These are phyloP conservation scores for Trichoderma koningiopsis DNA, from an alignment of 2,329 filamentous ascomycete genomes.

Conservation along the genomic window DNA sequence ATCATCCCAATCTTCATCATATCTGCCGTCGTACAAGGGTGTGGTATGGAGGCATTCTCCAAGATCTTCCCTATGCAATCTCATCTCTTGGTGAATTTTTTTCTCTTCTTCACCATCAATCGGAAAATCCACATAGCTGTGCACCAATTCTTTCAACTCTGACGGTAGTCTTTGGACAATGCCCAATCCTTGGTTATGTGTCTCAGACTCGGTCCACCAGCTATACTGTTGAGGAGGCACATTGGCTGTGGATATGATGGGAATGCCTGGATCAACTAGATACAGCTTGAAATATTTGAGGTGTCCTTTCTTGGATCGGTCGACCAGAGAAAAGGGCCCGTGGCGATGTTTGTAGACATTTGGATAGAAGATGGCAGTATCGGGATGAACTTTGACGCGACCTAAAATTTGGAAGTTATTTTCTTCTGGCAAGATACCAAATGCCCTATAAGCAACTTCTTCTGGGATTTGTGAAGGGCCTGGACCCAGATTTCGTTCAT, in stretches of 20 bases:
- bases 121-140: conserved; percentile 31
- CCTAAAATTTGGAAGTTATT: background rate
- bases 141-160: conserved; percentile 32
- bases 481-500: background rate
- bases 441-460: background rate
- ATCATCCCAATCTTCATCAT: too few relatives aligned
- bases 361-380: conserved; percentile 46
- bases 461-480: background rate
- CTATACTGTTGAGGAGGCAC: conserved; percentile 46
- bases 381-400: background rate
- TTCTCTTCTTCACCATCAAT: conserved; percentile 29
- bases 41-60: background rate
- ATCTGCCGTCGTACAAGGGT: background rate
- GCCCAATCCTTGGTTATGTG: background rate
- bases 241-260: conserved; percentile 47
- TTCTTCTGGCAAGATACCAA: background rate
- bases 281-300: conserved; percentile 63
- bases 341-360: conserved; percentile 57
- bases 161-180: conserved; percentile 26
- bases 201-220: conserved; percentile 38
- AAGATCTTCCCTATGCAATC: background rate
- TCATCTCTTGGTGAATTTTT: conserved; percentile 10
- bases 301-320: conserved; percentile 54
- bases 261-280: conserved; percentile 58
- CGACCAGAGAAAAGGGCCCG: conserved; percentile 52